phyloP scores from a whole-genome alignment of 345 rosid species.

The Eucalyptus melliodora region DNA sequence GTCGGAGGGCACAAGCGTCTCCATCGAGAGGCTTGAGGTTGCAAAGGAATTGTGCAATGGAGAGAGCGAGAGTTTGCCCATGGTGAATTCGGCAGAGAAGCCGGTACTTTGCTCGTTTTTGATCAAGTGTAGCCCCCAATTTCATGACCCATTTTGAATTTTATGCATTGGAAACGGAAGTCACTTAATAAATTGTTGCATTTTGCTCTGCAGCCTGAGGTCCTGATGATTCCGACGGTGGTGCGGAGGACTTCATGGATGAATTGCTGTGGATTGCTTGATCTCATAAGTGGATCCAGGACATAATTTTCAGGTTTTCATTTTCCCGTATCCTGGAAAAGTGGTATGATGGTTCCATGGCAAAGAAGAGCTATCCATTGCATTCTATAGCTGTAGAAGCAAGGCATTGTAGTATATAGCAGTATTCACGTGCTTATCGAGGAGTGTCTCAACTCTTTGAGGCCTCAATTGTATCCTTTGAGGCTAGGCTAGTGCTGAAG shows the following conservation, averaged over 20 bases:
- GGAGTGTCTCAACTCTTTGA: not conserved
- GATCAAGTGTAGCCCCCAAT: not conserved
- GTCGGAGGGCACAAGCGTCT: not conserved
- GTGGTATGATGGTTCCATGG: not conserved
- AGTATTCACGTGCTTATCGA: not conserved
- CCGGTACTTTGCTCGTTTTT: not conserved
- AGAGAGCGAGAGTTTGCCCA: not conserved
- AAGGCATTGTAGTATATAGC: not conserved
- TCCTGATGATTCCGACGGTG: slow-evolving; percentile 1
- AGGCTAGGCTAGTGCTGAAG: not conserved
- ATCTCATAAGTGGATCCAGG: slow-evolving; percentile 28
- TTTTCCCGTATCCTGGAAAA: not conserved
- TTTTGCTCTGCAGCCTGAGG: not conserved
- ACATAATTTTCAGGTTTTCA: slow-evolving; percentile 16
- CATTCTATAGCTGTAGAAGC: not conserved
- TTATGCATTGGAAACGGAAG: not conserved
- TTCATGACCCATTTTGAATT: not conserved
- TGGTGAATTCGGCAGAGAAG: not conserved
- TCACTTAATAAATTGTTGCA: not conserved
- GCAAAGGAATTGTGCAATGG: not conserved
- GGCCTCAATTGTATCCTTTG: not conserved
- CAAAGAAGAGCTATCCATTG: not conserved
- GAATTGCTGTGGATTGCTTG: slow-evolving; percentile 73
- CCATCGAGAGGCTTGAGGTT: not conserved
- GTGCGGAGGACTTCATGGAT: slow-evolving; percentile 43